phyloP scores from a whole-genome alignment of 495 filamentous ascomycete genomes.

The Poronia punctata region DNA sequence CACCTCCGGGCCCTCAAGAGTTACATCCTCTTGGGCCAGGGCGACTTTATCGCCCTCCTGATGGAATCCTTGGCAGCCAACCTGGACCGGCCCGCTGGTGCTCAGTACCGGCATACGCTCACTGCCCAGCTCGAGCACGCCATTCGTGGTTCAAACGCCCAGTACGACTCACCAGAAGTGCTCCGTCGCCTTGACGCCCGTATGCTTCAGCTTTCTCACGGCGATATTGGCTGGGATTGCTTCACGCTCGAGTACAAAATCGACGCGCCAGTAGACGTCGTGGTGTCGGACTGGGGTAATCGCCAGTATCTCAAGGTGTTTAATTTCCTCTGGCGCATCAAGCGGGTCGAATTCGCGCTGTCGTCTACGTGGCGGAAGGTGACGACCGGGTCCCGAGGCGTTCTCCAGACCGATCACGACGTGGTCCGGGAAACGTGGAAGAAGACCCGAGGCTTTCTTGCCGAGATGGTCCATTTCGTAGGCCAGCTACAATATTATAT shows the following conservation, averaged over 20 bases:
- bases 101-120: slow-evolving; percentile 89
- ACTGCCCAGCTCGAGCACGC: slow-evolving; percentile 97
- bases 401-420: slow-evolving; percentile 74
- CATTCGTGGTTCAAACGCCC: slow-evolving; percentile 93
- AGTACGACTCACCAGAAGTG: slow-evolving; percentile 91
- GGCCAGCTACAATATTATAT: slow-evolving; percentile 98
- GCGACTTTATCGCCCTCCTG: slow-evolving; percentile 93
- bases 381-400: slow-evolving; percentile 90
- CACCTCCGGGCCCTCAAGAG: slow-evolving; percentile 89
- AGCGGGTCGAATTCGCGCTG: slow-evolving; percentile 92
- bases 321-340: slow-evolving; percentile 98
- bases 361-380: slow-evolving; percentile 87
- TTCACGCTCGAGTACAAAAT: slow-evolving; percentile 99
- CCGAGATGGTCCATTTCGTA: slow-evolving; percentile 98
- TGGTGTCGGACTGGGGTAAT: slow-evolving; percentile 90
- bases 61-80: slow-evolving; percentile 94
- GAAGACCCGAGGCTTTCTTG: slow-evolving; percentile 72
- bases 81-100: slow-evolving; percentile 89
- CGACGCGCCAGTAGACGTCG: slow-evolving; percentile 93
- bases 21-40: slow-evolving; percentile 89
- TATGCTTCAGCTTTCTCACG: slow-evolving; percentile 90
- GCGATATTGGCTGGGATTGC: slow-evolving; percentile 98
- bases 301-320: slow-evolving; percentile 98
- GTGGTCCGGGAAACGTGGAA: slow-evolving; percentile 83
- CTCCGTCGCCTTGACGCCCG: slow-evolving; percentile 87